phyloP scores from a whole-genome alignment of 2,329 filamentous ascomycete species.

The Botrytis sinoallii region DNA sequence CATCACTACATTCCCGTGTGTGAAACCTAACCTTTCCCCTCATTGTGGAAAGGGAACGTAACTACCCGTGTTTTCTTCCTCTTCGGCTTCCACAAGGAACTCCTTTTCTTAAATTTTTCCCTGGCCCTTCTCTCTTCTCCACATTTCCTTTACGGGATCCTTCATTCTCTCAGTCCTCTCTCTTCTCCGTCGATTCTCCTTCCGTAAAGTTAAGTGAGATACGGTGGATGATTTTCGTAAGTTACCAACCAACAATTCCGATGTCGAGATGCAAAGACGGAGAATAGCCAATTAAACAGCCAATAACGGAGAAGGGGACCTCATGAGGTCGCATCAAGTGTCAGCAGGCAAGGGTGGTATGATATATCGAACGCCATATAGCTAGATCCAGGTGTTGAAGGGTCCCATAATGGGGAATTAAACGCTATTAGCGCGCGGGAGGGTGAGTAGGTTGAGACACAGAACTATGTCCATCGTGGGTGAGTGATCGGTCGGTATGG shows the following conservation, averaged over 20 bases:
- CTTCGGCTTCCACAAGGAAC: slow-evolving; percentile 19
- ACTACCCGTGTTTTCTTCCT: slow-evolving; percentile 15
- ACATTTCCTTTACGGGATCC: not conserved
- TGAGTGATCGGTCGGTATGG: not conserved
- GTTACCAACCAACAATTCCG: slow-evolving; percentile 8
- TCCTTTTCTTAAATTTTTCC: not conserved
- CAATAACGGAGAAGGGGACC: not conserved
- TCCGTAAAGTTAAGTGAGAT: slow-evolving; percentile 12
- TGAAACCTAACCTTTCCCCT: slow-evolving; percentile 16
- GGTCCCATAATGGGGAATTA: slow-evolving; percentile 18
- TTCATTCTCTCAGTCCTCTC: not conserved
- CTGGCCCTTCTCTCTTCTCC: not conserved
- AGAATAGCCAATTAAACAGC: slow-evolving; percentile 5
- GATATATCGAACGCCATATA: slow-evolving; percentile 21
- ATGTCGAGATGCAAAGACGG: slow-evolving; percentile 19
- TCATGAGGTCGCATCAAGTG: slow-evolving; percentile 12
- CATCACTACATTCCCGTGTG: slow-evolving; percentile 18
- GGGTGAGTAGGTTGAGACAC: not conserved
- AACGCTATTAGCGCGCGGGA: slow-evolving; percentile 21
- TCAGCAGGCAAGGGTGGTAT: slow-evolving; percentile 20
- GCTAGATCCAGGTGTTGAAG: slow-evolving; percentile 11
- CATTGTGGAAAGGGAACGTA: slow-evolving; percentile 2
- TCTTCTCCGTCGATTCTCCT: not conserved
- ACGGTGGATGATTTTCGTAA: slow-evolving; percentile 19
- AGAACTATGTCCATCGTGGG: not conserved